These are phyloP conservation scores for Backusella morwellensis DNA, from an alignment of 192 early-diverging fungal species.

Conservation along the genomic window DNA sequence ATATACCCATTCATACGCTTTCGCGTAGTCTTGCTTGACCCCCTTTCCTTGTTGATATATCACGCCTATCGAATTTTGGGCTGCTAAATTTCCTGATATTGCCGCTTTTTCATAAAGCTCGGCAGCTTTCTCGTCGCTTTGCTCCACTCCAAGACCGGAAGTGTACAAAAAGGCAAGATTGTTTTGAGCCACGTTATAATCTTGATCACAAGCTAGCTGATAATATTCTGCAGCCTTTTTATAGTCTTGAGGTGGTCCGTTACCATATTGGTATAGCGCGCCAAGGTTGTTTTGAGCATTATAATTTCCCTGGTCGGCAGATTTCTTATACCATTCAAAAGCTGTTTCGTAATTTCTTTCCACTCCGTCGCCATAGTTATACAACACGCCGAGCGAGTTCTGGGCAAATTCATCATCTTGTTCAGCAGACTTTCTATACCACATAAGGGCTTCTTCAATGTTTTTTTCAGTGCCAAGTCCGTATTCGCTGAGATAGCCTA, in stretches of 20 bases:
- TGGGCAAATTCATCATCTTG: constrained; percentile 61
- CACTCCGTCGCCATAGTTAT: constrained; percentile 66
- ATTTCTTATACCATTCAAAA: constrained; percentile 63
- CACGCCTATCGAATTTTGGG: not conserved
- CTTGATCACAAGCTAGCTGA: constrained; percentile 40
- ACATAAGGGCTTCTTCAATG: constrained; percentile 61
- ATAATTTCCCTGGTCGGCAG: constrained; percentile 63
- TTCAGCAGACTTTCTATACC: constrained; percentile 71
- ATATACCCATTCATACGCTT: not conserved
- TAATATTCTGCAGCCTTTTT: constrained; percentile 60
- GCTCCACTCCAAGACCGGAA: not conserved
- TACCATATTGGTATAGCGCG: not conserved
- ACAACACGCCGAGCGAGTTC: constrained; percentile 82
- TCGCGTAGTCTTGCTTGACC: not conserved
- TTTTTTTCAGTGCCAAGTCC: constrained; percentile 79
- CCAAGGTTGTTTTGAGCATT: constrained; percentile 45
- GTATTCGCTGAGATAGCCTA: constrained; percentile 86
- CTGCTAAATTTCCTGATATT: not conserved
- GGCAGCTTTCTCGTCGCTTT: not conserved
- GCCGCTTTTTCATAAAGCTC: not conserved
- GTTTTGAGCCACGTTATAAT: constrained; percentile 50
- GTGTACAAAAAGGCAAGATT: constrained; percentile 64
- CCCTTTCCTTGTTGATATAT: not conserved
- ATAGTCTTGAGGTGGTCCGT: constrained; percentile 33
- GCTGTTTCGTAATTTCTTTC: constrained; percentile 55